These are phyloP conservation scores for Lathyrus tuberosus DNA, from an alignment of 306 rosid species.

Conservation along the genomic window DNA sequence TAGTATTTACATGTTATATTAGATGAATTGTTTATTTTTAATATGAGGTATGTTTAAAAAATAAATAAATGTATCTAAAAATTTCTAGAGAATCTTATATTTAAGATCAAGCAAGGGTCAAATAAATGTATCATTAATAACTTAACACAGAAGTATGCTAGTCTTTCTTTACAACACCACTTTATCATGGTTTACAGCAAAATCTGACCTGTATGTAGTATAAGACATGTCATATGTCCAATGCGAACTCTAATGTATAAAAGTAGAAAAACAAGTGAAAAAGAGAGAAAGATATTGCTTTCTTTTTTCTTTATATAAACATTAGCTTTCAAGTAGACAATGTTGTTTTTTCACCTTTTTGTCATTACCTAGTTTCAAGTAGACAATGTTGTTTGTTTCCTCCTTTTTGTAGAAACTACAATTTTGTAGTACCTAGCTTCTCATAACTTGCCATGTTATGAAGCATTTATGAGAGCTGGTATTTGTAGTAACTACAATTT, in stretches of 20 bases:
- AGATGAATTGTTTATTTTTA: not conserved
- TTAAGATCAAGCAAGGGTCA: too few species aligned
- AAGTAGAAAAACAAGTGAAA: not conserved
- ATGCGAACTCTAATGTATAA: not conserved
- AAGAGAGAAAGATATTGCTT: not conserved
- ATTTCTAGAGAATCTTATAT: too few species aligned
- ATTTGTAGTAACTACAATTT: not conserved
- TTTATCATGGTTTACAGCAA: slow-evolving; percentile 18
- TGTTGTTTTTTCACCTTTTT: not conserved
- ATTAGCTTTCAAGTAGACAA: not conserved
- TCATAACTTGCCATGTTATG: not conserved
- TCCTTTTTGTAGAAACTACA: not conserved
- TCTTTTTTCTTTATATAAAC: slow-evolving; percentile 3
- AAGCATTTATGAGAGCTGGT: not conserved
- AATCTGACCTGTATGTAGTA: slow-evolving; percentile 20
- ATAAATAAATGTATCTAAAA: too few species aligned
- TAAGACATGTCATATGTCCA: not conserved
- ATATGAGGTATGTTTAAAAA: not conserved
- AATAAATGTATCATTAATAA: not conserved
- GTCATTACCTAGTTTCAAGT: not conserved
- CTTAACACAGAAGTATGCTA: slow-evolving; percentile 15
- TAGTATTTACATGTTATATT: not conserved
- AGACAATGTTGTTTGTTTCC: not conserved
- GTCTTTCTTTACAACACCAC: slow-evolving; percentile 32
- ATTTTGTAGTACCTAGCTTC: not conserved